Conservation (phyloP, 2,329 filamentous ascomycete species). For the Colletotrichum limetticola region DNA sequence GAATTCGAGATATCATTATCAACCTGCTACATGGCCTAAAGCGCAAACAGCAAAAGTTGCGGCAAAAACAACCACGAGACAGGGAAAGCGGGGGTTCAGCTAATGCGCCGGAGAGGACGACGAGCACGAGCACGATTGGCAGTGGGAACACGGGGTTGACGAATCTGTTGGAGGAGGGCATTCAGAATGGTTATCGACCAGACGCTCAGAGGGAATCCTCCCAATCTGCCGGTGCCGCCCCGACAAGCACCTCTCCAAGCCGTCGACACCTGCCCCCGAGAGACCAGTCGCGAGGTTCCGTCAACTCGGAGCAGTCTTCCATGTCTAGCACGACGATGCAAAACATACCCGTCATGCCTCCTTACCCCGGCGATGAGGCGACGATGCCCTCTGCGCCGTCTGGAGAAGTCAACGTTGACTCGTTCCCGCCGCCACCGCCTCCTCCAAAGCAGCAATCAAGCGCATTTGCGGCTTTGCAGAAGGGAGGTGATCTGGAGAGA, state of each 20-base stretch:
- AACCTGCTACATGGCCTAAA: constrained; percentile 96
- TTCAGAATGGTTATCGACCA: constrained; percentile 63
- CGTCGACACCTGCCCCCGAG: constrained; percentile 58
- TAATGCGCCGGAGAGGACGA: constrained; percentile 58
- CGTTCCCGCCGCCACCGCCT: constrained; percentile 76
- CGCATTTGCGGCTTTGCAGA: constrained; percentile 88
- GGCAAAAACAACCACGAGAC: constrained; percentile 70
- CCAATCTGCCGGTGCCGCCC: constrained; percentile 25
- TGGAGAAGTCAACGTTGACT: constrained; percentile 67
- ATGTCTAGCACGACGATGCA: constrained; percentile 82
- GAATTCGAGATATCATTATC: constrained; percentile 98
- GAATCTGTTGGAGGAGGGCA: constrained; percentile 68
- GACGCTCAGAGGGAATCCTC: constrained; percentile 41
- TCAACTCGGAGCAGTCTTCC: constrained; percentile 71
- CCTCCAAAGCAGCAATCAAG: constrained; percentile 83
- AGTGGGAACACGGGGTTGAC: constrained; percentile 69
- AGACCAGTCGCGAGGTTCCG: constrained; percentile 62
- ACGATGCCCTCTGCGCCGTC: constrained; percentile 43
- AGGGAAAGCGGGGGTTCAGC: constrained; percentile 57
- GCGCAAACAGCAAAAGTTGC: constrained; percentile 92
- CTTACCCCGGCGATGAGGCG: constrained; percentile 72
- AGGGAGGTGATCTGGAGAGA: constrained; percentile 91
- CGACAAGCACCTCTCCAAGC: constrained; percentile 55
- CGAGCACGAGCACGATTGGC: constrained; percentile 68
- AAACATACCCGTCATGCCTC: constrained; percentile 78